Conservation (phyloP, 768 basidiomycete genomes). For the Leccinum truebloodii region DNA sequence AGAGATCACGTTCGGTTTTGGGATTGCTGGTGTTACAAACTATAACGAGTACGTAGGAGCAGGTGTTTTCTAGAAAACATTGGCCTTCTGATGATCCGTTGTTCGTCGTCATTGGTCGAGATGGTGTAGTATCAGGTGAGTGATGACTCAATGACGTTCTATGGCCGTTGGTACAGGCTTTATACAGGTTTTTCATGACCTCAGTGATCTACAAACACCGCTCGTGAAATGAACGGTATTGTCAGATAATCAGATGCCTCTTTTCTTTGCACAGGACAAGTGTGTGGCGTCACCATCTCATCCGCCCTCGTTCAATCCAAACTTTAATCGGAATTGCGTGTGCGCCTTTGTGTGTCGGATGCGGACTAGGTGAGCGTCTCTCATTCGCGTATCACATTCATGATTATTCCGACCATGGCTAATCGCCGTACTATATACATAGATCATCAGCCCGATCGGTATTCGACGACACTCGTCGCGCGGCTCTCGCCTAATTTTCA, state of each 20-base stretch:
- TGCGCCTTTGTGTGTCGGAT: constrained; percentile 43
- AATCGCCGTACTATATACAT: constrained; percentile 10
- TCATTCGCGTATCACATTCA: not conserved
- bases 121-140: constrained; percentile 52
- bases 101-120: constrained; percentile 42
- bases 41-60: constrained; percentile 45
- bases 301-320: constrained; percentile 59
- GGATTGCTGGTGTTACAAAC: constrained; percentile 65
- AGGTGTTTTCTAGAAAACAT: not conserved
- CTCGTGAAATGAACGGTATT: not conserved
- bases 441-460: constrained; percentile 53
- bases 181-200: constrained; percentile 56
- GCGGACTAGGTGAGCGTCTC: constrained; percentile 42
- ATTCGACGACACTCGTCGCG: constrained; percentile 46
- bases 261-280: constrained; percentile 44
- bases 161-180: constrained; percentile 64
- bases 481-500: constrained; percentile 43
- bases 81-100: constrained; percentile 6
- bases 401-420: not conserved
- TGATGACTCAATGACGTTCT: constrained; percentile 29
- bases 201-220: constrained; percentile 38
- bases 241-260: not conserved
- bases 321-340: constrained; percentile 45
- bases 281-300: constrained; percentile 58
- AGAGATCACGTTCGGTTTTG: constrained; percentile 64